Base-by-base conservation (phyloP, 345 rosid species). In the Fremontodendron californicum region DNA sequence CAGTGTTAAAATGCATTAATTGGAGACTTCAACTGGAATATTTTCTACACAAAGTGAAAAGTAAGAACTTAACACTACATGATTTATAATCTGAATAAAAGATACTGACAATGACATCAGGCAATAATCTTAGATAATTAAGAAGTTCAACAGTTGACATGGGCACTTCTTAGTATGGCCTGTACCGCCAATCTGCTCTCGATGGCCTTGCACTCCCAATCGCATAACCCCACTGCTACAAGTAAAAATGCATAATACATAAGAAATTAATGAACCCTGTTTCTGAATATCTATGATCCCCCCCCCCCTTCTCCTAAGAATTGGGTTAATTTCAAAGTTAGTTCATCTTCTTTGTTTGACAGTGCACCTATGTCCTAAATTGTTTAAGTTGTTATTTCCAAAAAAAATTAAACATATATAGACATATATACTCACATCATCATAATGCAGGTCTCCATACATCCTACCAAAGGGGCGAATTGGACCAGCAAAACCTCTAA, bases 151-250 rank as follows among this genome's bases (percentile, higher is more conserved):
- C 7, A 35, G 31, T 35, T 39, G 29, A 39, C 71, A 63, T 43
- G 18, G 12, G 25, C 33, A 66, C 29, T 40, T 58, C 19, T 58
- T 60, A 93, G 81, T 96, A 96, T 31, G 99, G 98, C 68, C 97
- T 81, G 85, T 92, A 93, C 88, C 99, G 89, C 96, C 96, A 90
- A 78, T 94, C 97, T 40, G 90, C 87, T 82, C 99, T 91, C 60
- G 97, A 86, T 69, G 94, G 93, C 82, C 96, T 89, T 29, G 89
- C 85, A 15, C 82, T 81, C 2, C 89, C 90, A 77, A 90, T 86
- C 52, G 91, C 89, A 76, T 91, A 93, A 57, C 92, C 91, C 97
- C 94, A 93, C 97, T 93, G 90, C 79, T 71, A 51, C 6, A 52
- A 23, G 70, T 49, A 74, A 25, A 25, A 46, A 48, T 37, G 18